A percentile compares a stretch with the other conserved stretches of the same genome.
These are phyloP conservation scores for Rhizophagus clarus DNA, from an alignment of 192 early-diverging fungal species.

Conservation along the genomic window DNA sequence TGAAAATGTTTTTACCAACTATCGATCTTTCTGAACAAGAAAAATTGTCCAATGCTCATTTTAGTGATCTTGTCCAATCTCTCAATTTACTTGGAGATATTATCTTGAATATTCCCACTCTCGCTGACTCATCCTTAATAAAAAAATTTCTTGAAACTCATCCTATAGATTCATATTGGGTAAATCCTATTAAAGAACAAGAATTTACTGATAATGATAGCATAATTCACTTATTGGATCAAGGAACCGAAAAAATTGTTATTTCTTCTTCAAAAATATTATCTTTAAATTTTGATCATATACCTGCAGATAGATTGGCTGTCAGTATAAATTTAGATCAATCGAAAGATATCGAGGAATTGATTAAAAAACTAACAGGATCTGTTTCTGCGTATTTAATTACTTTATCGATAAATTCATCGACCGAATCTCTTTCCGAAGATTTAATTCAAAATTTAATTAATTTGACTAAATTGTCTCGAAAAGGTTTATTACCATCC, in stretches of 20 bases:
- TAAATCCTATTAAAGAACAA: neutral
- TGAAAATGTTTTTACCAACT: neutral
- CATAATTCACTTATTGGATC: conserved; percentile 13
- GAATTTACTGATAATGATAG: conserved; percentile 2
- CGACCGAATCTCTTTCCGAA: neutral
- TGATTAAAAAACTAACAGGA: neutral
- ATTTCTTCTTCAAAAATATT: conserved; percentile 7
- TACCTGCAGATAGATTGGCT: conserved; percentile 26
- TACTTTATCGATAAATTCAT: neutral
- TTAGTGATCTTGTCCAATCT: neutral
- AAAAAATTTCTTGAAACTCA: conserved; percentile 15
- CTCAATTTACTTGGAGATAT: conserved; percentile 7
- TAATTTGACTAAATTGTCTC: conserved; percentile 9
- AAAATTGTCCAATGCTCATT: neutral
- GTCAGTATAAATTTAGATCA: neutral
- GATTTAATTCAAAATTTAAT: conserved; percentile 2
- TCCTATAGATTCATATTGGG: conserved; percentile 14
- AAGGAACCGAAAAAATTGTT: conserved; percentile 27
- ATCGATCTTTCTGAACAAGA: conserved; percentile 9
- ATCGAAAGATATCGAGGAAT: neutral
- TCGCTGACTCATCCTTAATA: neutral
- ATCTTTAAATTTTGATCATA: neutral
- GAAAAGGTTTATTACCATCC: conserved; percentile 8
- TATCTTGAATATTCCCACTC: conserved; percentile 1
- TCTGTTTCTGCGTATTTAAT: conserved; percentile 26